These are phyloP conservation scores for Rhynchospora tenuis DNA, from an alignment of 176 grass and related monocot species.

Conservation along the genomic window DNA sequence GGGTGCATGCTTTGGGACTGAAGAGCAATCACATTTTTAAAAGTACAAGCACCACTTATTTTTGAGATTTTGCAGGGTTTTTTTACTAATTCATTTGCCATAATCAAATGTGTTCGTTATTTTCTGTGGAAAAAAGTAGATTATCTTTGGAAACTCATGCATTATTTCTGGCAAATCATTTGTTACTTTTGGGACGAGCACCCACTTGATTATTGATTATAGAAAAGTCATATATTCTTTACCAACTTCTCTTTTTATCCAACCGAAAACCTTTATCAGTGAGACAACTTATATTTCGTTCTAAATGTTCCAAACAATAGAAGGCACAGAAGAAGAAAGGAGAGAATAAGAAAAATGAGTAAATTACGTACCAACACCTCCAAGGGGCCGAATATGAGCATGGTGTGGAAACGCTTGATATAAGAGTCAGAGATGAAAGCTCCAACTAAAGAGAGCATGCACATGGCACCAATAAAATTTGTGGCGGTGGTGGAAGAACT, in stretches of 20 bases:
- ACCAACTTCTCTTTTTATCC: neutral
- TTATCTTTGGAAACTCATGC: neutral
- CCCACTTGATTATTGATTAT: neutral
- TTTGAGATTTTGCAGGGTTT: neutral
- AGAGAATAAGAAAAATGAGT: neutral
- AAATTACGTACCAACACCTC: conserved; percentile 38
- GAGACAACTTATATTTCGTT: neutral
- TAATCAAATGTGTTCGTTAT: neutral
- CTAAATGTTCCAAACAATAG: neutral
- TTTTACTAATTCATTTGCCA: neutral
- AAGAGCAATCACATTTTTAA: neutral
- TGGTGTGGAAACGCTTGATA: conserved; percentile 46
- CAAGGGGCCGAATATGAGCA: conserved; percentile 43
- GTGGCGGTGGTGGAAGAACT: conserved; percentile 33
- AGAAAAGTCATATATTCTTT: neutral
- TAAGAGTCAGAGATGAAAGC: conserved; percentile 75
- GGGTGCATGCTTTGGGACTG: neutral
- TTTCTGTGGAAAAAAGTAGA: neutral
- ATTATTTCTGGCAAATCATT: neutral
- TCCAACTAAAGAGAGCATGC: conserved; percentile 45
- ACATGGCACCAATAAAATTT: conserved; percentile 36
- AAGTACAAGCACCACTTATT: neutral
- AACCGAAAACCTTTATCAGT: neutral
- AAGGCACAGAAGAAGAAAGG: neutral
- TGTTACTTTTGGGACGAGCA: neutral